phyloP scores from a whole-genome alignment of 805 yeast species.

The Ogataea ganodermae region DNA sequence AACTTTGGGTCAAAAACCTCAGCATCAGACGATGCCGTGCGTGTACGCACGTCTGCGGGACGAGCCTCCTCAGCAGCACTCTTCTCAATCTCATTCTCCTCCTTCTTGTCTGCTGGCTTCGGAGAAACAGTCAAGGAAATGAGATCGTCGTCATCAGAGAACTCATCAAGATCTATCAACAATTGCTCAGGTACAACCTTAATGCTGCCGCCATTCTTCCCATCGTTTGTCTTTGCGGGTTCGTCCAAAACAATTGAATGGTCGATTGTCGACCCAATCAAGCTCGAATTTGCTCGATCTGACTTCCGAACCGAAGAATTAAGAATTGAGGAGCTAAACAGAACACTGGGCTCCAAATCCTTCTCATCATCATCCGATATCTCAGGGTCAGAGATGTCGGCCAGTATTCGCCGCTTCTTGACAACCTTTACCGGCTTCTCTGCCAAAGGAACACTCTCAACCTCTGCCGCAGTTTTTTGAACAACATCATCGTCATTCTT shows the following conservation, averaged over 20 bases:
- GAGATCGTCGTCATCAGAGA: constrained; percentile 19
- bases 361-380: constrained; percentile 18
- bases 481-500: constrained; percentile 19
- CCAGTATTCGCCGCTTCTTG: constrained; percentile 15
- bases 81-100: not conserved
- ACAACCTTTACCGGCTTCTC: constrained; percentile 9
- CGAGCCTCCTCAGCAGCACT: too few relatives aligned
- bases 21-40: constrained; percentile 13
- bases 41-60: constrained; percentile 4
- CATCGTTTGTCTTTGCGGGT: not conserved
- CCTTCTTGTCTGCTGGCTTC: not conserved
- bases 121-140: constrained; percentile 4
- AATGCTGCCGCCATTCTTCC: not conserved
- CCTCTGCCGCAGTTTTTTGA: constrained; percentile 19
- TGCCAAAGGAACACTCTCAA: constrained; percentile 7
- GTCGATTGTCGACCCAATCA: constrained; percentile 15
- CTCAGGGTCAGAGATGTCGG: constrained; percentile 18
- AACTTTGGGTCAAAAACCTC: constrained; percentile 7
- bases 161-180: constrained; percentile 20
- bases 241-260: constrained; percentile 16
- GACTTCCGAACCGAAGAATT: constrained; percentile 11
- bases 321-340: constrained; percentile 17
- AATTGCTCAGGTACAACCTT: constrained; percentile 5
- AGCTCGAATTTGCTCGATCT: constrained; percentile 5
- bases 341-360: constrained; percentile 21